Conservation (phyloP, 2,329 filamentous ascomycete species). For the Pseudopyricularia cyperi region DNA sequence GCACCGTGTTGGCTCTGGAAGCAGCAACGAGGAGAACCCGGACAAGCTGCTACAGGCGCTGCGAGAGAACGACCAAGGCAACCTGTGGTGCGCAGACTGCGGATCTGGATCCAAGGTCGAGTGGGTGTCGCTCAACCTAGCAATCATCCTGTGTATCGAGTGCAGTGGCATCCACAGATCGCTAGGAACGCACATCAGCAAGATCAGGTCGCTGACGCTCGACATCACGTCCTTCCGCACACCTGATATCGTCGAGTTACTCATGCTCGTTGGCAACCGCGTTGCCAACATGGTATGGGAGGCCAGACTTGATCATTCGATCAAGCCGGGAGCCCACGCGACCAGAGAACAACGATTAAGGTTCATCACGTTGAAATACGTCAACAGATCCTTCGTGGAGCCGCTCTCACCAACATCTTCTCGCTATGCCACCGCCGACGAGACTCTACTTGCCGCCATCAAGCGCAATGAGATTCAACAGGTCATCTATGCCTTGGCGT, state of each 20-base stretch:
- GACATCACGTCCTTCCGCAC: slow-evolving; percentile 87
- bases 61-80: slow-evolving; percentile 81
- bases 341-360: slow-evolving; percentile 81
- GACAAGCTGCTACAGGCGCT: slow-evolving; percentile 79
- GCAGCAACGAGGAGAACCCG: slow-evolving; percentile 66
- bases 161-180: slow-evolving; percentile 96
- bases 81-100: slow-evolving; percentile 89
- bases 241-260: slow-evolving; percentile 86
- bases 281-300: slow-evolving; percentile 98
- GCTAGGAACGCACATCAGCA: slow-evolving; percentile 93
- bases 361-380: slow-evolving; percentile 94
- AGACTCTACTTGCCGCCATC: slow-evolving; percentile 80
- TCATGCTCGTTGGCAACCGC: slow-evolving; percentile 83
- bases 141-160: slow-evolving; percentile 92
- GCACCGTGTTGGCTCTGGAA: slow-evolving; percentile 48
- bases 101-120: slow-evolving; percentile 86
- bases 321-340: slow-evolving; percentile 65
- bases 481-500: slow-evolving; percentile 78
- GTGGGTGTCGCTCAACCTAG: slow-evolving; percentile 97
- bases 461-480: slow-evolving; percentile 94
- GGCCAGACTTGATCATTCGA: slow-evolving; percentile 58
- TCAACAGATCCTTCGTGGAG: slow-evolving; percentile 70
- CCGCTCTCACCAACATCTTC: slow-evolving; percentile 64
- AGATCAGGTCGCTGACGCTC: slow-evolving; percentile 85
- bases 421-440: slow-evolving; percentile 66